Evolutionary conservation across 2,329 filamentous ascomycete genomes (phyloP).

Genomic region (Aspergillus clavatus): DNA sequence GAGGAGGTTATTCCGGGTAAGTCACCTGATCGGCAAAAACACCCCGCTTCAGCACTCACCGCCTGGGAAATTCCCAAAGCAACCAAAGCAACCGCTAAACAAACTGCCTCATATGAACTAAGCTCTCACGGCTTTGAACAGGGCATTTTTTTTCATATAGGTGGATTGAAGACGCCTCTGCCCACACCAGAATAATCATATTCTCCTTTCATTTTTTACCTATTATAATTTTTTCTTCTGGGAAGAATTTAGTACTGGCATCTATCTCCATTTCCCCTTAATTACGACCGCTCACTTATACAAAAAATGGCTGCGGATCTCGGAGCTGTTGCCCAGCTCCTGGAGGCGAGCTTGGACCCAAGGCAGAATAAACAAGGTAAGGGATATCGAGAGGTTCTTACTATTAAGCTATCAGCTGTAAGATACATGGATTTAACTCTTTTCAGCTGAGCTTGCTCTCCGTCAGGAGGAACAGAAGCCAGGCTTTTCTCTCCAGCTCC

Average conservation of each 20-base stretch:
- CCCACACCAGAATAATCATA: background rate
- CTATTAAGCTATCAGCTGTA: no score
- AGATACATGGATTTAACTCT: conserved; percentile 3
- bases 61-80: conserved; percentile 18
- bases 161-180: background rate
- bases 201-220: background rate
- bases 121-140: conserved; percentile 15
- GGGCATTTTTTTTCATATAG: conserved; percentile 4
- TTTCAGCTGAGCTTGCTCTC: conserved; percentile 72
- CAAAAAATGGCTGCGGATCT: conserved; percentile 57
- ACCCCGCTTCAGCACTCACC: conserved; percentile 23
- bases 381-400: conserved; percentile 23
- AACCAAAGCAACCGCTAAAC: conserved; percentile 25
- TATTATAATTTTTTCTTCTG: background rate
- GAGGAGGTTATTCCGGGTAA: conserved; percentile 17
- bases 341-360: conserved; percentile 86
- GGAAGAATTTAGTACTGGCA: background rate
- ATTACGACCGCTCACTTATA: conserved; percentile 10
- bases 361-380: conserved; percentile 83
- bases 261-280: conserved; percentile 4
- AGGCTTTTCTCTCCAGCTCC: conserved; percentile 79
- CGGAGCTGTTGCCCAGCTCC: conserved; percentile 68
- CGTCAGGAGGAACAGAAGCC: conserved; percentile 75
- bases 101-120: conserved; percentile 31
- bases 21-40: conserved; percentile 25